Evolutionary conservation across 768 basidiomycete genomes (phyloP).

Genomic region (Suillus subluteus): DNA sequence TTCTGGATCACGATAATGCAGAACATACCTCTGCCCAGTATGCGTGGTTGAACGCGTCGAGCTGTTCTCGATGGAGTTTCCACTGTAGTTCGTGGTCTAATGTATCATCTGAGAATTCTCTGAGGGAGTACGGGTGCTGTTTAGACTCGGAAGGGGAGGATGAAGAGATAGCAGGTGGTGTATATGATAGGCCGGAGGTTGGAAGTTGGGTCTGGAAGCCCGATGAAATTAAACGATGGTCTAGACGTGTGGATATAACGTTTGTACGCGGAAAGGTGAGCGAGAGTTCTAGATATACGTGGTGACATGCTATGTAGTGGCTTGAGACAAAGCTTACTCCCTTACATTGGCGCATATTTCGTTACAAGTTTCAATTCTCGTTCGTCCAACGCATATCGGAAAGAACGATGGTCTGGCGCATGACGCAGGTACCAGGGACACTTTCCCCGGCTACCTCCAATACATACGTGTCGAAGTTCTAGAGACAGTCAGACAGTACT

Average conservation of each 20-base stretch:
- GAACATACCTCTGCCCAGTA: constrained; percentile 83
- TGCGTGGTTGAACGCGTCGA: constrained; percentile 74
- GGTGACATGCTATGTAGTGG: background rate
- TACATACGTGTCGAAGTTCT: background rate
- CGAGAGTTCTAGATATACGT: background rate
- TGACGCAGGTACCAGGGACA: background rate
- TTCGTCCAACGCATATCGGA: background rate
- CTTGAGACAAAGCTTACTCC: background rate
- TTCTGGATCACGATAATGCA: background rate
- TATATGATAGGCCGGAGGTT: constrained; percentile 82
- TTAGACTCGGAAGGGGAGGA: constrained; percentile 29
- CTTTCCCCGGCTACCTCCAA: background rate
- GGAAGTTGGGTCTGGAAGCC: constrained; percentile 77
- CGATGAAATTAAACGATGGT: constrained; percentile 47
- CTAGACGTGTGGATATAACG: constrained; percentile 30
- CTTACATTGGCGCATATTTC: background rate
- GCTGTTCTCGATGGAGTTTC: constrained; percentile 68
- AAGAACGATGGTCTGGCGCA: background rate
- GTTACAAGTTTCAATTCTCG: background rate
- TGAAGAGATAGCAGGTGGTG: constrained; percentile 59
- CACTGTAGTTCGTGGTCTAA: constrained; percentile 60
- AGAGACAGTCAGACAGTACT: background rate
- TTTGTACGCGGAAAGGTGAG: background rate
- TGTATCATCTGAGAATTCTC: constrained; percentile 56
- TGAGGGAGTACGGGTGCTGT: constrained; percentile 76